Percentiles rank a stretch among this genome's conserved stretches.
Evolutionary conservation across 208 protist genomes (phyloP).

Genomic region (Endotrypanum monterogeii): DNA sequence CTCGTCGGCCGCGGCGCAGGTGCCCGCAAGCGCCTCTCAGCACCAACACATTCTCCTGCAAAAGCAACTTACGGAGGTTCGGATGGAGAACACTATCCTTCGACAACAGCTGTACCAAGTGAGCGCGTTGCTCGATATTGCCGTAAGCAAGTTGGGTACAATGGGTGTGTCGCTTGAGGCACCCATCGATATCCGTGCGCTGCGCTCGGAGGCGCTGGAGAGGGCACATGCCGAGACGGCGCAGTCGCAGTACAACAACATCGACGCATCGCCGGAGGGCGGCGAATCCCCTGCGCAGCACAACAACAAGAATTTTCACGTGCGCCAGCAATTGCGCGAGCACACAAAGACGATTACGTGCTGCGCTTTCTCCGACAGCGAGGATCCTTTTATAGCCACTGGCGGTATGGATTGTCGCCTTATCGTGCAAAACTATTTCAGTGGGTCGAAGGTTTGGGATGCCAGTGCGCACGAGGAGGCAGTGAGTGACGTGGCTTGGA

Average conservation of each 20-base stretch:
- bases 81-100: constrained; percentile 81
- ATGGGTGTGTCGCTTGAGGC: constrained; percentile 77
- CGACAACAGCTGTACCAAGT: constrained; percentile 81
- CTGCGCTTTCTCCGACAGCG: constrained; percentile 72
- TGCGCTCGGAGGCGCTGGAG: constrained; percentile 60
- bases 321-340: constrained; percentile 65
- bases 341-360: constrained; percentile 85
- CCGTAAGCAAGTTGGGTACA: constrained; percentile 79
- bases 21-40: constrained; percentile 49
- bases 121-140: constrained; percentile 79
- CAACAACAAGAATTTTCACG: constrained; percentile 55
- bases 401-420: constrained; percentile 81
- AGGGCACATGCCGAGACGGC: constrained; percentile 31
- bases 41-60: constrained; percentile 79
- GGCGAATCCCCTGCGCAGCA: constrained; percentile 19
- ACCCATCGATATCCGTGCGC: constrained; percentile 72
- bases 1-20: constrained; percentile 31
- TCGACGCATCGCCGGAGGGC: constrained; percentile 20
- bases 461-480: constrained; percentile 73
- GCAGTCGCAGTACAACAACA: constrained; percentile 26
- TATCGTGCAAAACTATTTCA: constrained; percentile 82
- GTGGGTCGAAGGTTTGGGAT: constrained; percentile 65
- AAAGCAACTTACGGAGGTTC: constrained; percentile 65
- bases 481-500: constrained; percentile 77
- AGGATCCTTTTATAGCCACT: constrained; percentile 65